Percentiles rank a stretch among this genome's conserved stretches.
Evolutionary conservation across 2,329 filamentous ascomycete genomes (phyloP).

Genomic region (Aspergillus sergii): DNA sequence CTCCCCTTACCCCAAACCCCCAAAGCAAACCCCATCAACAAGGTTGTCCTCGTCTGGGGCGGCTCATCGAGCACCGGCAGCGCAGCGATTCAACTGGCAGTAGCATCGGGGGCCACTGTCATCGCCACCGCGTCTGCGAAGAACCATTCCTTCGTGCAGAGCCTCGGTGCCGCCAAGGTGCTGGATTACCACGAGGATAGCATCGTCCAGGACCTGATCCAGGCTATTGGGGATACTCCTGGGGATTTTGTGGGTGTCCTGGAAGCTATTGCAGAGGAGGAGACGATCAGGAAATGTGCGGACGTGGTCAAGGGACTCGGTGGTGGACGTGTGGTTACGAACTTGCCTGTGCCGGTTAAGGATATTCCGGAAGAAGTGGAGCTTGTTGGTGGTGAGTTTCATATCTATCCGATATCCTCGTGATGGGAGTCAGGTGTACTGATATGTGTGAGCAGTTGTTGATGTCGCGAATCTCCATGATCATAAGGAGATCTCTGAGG

Average conservation of each 20-base stretch:
- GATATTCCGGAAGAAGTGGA: neutral
- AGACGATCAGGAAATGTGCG: neutral
- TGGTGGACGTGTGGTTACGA: conserved; percentile 11
- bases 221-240: conserved; percentile 17
- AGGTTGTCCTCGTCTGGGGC: conserved; percentile 47
- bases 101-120: conserved; percentile 42
- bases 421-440: neutral
- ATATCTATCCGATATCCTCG: neutral
- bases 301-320: conserved; percentile 15
- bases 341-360: neutral
- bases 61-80: conserved; percentile 48
- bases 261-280: conserved; percentile 9
- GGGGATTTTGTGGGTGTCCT: conserved; percentile 16
- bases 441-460: neutral
- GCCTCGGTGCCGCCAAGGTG: conserved; percentile 38
- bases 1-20: conserved; percentile 24
- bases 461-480: conserved; percentile 2
- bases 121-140: conserved; percentile 41
- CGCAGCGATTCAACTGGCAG: conserved; percentile 47
- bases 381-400: conserved; percentile 1
- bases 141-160: conserved; percentile 39
- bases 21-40: conserved; percentile 18
- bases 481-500: conserved; percentile 25
- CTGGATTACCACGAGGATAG: conserved; percentile 42
- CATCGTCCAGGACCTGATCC: conserved; percentile 31